Evolutionary conservation across 2,329 filamentous ascomycete genomes (phyloP).

Genomic region (Teratosphaeriaceae sp.): DNA sequence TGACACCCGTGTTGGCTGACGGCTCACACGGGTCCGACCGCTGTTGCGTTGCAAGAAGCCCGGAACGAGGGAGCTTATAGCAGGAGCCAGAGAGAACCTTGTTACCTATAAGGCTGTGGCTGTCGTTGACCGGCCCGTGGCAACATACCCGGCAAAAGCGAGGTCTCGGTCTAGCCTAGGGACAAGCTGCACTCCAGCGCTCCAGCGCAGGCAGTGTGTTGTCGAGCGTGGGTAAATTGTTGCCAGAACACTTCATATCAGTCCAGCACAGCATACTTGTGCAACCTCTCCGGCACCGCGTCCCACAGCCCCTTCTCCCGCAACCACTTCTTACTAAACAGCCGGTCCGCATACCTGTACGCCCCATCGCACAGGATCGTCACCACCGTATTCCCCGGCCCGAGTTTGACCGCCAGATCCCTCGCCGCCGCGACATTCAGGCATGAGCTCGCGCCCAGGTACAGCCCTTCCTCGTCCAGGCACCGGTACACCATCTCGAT

Average conservation of each 20-base stretch:
- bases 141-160: too few species aligned
- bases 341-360: constrained; percentile 89
- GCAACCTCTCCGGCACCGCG: constrained; percentile 75
- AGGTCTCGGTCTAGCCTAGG: background rate
- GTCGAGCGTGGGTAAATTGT: too few species aligned
- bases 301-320: constrained; percentile 73
- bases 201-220: background rate
- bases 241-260: constrained; percentile 33
- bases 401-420: constrained; percentile 85
- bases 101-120: background rate
- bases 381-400: constrained; percentile 82
- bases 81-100: too few species aligned
- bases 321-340: constrained; percentile 91
- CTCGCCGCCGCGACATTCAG: constrained; percentile 94
- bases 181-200: background rate
- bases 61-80: too few species aligned
- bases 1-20: too few species aligned
- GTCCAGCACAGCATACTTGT: constrained; percentile 91
- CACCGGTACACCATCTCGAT: constrained; percentile 98
- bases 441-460: constrained; percentile 87
- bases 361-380: constrained; percentile 93
- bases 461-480: constrained; percentile 90
- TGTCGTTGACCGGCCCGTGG: background rate
- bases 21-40: too few species aligned
- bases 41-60: too few species aligned